Evolutionary conservation across 768 basidiomycete genomes (phyloP), one percentile per base, ranked within the genome.

Genomic region (Lactarius indigo): DNA sequence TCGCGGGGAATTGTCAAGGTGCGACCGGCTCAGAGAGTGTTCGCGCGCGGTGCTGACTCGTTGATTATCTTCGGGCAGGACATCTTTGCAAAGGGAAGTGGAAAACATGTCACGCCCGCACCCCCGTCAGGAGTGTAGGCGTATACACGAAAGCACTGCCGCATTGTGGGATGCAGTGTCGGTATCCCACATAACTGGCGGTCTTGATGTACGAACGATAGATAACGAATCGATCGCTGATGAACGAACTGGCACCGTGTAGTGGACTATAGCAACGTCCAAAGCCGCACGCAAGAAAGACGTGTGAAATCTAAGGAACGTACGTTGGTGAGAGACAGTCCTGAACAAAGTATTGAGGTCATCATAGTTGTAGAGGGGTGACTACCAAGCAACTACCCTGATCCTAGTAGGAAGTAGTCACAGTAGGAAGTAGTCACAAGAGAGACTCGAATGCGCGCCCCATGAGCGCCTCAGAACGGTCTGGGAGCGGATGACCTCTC

Each of bases 1-100:
- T 39, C 68, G 30, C 75, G 74, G 57, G 91, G 92, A 8, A 77
- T 93, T 50, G 69, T 86, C 69, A 91, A 87, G 83, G 91, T 88
- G 47, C 59, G 75, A 63, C 12, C 44, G 5, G 37, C 37, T 18
- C 1, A 20, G 23, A 8, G n/a, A 26, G 5, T 12, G 39, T 12
- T 44, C 23, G 28, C 52, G 20, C 55, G 1, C 30, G 64, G 33
- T 17, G 35, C 58, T 67, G 30, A 69, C 12, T 35, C 31, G 37
- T 35, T 6, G 15, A 23, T 37, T 37, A 18, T 28, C 15, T 26
- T 42, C 50, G 13, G 33, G n/a, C 42, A 83, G 82, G 83, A 84
- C 68, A 60, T 79, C 8, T 82, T 76, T 66, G 69, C 75, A 41
- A 73, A 71, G 0, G 82, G 83, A 20, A 78, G 78, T 23, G 83